phyloP scores from a whole-genome alignment of 768 basidiomycete species.

The Boletus sensibilis region DNA sequence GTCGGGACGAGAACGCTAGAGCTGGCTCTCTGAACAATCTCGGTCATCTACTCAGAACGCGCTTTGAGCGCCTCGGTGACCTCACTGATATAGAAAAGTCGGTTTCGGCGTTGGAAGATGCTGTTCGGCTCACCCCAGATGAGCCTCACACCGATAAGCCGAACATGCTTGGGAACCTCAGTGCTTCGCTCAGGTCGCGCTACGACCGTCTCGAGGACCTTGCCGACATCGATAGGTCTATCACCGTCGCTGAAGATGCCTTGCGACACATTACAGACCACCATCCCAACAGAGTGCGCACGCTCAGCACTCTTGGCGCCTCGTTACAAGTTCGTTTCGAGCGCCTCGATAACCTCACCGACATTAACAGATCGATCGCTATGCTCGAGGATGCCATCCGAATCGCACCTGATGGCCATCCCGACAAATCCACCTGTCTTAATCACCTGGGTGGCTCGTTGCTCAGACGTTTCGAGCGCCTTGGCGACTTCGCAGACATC shows the following conservation, averaged over 20 bases:
- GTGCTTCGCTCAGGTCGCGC: constrained; percentile 6
- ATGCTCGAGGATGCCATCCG: not conserved
- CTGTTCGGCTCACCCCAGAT: constrained; percentile 1
- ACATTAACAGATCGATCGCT: not conserved
- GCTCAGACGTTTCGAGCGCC: too few relatives aligned
- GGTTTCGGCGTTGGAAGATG: not conserved
- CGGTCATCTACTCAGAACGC: not conserved
- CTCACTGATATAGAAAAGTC: not conserved
- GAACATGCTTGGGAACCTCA: constrained; percentile 15
- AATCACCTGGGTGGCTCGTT: too few relatives aligned
- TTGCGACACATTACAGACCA: constrained; percentile 2
- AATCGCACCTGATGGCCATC: too few relatives aligned
- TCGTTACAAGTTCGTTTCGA: not conserved
- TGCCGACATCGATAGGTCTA: constrained; percentile 20
- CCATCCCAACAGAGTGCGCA: not conserved
- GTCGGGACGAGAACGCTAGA: not conserved
- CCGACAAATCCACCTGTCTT: too few relatives aligned
- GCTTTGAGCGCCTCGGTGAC: constrained; percentile 1
- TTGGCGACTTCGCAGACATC: too few relatives aligned
- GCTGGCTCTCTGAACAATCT: not conserved
- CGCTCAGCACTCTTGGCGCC: not conserved
- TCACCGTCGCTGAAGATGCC: too few relatives aligned
- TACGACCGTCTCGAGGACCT: not conserved
- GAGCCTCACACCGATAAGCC: constrained; percentile 8
- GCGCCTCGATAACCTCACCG: not conserved